Conservation (phyloP, 306 rosid species). For the Vicia villosa region DNA sequence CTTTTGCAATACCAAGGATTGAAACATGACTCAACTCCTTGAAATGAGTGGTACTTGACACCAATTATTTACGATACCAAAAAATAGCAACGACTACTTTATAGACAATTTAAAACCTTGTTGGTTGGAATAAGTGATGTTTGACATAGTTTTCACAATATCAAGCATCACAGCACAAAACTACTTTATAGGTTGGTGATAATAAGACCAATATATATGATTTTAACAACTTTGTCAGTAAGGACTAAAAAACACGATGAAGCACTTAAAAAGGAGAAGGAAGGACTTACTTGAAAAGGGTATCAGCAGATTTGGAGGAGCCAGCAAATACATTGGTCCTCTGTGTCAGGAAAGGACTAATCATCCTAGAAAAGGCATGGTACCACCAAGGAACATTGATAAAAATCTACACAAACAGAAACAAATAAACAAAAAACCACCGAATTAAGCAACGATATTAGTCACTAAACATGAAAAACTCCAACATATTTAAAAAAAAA, state of each 20-base stretch:
- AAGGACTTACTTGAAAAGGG: constrained; percentile 64
- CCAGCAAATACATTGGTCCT: constrained; percentile 90
- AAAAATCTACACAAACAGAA: constrained; percentile 56
- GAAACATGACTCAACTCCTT: neutral
- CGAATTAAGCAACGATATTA: neutral
- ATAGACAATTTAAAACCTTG: neutral
- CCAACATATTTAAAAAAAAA: neutral
- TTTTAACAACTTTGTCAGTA: neutral
- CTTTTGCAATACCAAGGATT: neutral
- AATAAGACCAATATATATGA: neutral
- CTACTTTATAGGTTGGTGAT: neutral
- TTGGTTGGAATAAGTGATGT: neutral
- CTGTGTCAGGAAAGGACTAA: constrained; percentile 81
- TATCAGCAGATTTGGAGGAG: constrained; percentile 73
- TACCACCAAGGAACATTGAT: constrained; percentile 97
- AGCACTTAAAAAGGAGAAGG: neutral
- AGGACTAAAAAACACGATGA: neutral
- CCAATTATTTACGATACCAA: neutral
- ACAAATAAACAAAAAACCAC: neutral
- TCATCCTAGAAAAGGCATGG: constrained; percentile 72
- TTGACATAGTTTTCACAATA: too few species aligned
- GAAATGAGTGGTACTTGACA: neutral
- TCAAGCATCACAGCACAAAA: neutral
- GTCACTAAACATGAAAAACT: neutral
- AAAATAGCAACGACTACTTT: neutral